phyloP scores from a whole-genome alignment of 192 early-diverging fungal genomes.

The Mortierella claussenii region DNA sequence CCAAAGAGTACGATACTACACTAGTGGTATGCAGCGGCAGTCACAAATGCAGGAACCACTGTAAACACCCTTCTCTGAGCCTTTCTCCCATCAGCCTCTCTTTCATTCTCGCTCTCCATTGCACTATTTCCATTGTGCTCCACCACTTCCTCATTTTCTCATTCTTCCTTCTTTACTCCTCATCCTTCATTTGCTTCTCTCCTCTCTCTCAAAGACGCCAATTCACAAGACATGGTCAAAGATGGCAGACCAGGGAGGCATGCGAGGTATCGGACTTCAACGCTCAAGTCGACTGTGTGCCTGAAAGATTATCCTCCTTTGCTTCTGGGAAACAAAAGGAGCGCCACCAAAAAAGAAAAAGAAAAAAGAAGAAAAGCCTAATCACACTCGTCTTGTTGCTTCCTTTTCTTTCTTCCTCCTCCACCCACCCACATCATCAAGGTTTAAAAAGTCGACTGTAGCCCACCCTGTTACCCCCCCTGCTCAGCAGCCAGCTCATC shows the following conservation, averaged over 20 bases:
- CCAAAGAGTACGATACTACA: too few species aligned
- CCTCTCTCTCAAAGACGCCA: neutral
- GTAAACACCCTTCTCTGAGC: too few species aligned
- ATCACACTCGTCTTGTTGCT: too few species aligned
- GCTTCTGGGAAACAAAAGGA: neutral
- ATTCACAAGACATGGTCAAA: neutral
- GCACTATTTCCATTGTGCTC: too few species aligned
- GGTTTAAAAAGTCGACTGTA: neutral
- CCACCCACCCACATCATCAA: too few species aligned
- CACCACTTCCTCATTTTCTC: neutral
- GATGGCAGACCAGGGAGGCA: neutral
- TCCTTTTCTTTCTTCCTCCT: too few species aligned
- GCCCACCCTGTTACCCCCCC: neutral
- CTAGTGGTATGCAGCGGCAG: too few species aligned
- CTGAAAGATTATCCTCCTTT: too few species aligned
- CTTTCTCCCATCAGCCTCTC: too few species aligned
- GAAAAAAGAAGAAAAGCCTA: neutral
- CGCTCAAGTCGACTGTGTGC: too few species aligned
- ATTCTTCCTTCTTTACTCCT: neutral
- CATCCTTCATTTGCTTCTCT: neutral
- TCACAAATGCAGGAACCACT: too few species aligned
- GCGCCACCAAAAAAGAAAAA: neutral
- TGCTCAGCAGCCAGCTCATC: neutral
- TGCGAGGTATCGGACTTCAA: neutral
- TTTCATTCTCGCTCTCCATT: too few species aligned